Conservation (phyloP, 1,284 basidiomycete genomes). For the Termitomyces sp. region DNA sequence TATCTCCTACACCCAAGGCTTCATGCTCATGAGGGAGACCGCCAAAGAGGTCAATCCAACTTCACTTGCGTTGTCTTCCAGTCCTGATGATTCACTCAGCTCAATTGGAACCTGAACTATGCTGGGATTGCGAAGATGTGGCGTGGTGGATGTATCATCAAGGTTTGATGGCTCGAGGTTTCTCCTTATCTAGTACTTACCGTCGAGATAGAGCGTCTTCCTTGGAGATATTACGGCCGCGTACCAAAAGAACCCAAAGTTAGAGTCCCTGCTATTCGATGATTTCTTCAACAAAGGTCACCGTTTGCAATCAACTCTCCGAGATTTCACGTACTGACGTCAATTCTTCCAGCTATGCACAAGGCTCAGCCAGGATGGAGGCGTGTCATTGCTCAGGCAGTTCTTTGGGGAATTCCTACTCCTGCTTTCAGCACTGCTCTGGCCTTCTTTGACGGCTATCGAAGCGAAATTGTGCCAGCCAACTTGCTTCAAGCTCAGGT, state of each 20-base stretch:
- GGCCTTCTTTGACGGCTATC: conserved; percentile 99
- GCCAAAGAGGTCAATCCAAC: conserved; percentile 76
- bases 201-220: conserved; percentile 71
- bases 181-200: neutral
- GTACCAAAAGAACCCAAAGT: conserved; percentile 80
- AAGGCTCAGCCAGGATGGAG: conserved; percentile 98
- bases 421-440: conserved; percentile 96
- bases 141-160: conserved; percentile 99
- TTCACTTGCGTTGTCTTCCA: neutral
- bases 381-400: conserved; percentile 93
- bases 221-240: conserved; percentile 90
- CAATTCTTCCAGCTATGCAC: conserved; percentile 62
- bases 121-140: conserved; percentile 98
- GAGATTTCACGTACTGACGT: neutral
- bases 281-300: conserved; percentile 96
- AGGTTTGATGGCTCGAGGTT: conserved; percentile 35
- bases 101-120: conserved; percentile 85
- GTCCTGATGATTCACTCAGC: conserved; percentile 30
- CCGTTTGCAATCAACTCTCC: conserved; percentile 8
- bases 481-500: conserved; percentile 94
- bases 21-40: conserved; percentile 99
- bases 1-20: conserved; percentile 98
- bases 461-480: conserved; percentile 87
- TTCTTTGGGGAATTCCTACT: conserved; percentile 96
- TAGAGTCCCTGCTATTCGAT: conserved; percentile 95